phyloP scores from a whole-genome alignment of 2,329 filamentous ascomycete genomes.

The Claviceps fusiformis region DNA sequence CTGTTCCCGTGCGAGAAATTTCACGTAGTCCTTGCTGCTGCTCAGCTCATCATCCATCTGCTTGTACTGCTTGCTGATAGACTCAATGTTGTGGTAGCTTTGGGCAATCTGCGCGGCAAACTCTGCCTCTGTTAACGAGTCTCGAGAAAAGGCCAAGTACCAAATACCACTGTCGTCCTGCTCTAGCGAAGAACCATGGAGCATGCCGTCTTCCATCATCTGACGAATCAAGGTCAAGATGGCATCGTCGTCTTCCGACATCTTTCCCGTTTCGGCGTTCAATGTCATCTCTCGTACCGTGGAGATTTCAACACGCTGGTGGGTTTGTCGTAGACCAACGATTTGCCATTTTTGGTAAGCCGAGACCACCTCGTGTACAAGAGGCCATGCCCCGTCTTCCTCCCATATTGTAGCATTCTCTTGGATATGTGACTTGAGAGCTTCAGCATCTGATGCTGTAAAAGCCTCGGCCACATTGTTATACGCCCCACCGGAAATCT shows the following conservation, averaged over 20 bases:
- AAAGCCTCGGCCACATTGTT: slow-evolving; percentile 57
- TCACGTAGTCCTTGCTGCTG: slow-evolving; percentile 43
- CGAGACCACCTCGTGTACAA: slow-evolving; percentile 55
- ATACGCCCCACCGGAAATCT: slow-evolving; percentile 54
- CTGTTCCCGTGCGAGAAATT: slow-evolving; percentile 30
- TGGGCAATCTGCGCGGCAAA: slow-evolving; percentile 33
- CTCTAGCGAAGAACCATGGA: slow-evolving; percentile 38
- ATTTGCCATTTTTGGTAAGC: slow-evolving; percentile 68
- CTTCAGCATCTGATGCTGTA: slow-evolving; percentile 35
- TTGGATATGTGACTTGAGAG: slow-evolving; percentile 51
- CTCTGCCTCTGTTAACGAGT: slow-evolving; percentile 33
- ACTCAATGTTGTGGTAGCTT: slow-evolving; percentile 28
- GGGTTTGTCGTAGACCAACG: slow-evolving; percentile 57
- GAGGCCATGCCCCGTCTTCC: slow-evolving; percentile 57
- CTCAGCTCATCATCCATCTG: slow-evolving; percentile 40
- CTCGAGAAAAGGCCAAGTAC: slow-evolving; percentile 37
- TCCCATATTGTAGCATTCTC: slow-evolving; percentile 45
- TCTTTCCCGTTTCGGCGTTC: slow-evolving; percentile 37
- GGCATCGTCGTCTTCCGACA: slow-evolving; percentile 28
- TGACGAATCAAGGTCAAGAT: slow-evolving; percentile 32
- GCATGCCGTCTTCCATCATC: slow-evolving; percentile 42
- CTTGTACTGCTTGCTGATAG: slow-evolving; percentile 33
- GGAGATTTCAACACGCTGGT: slow-evolving; percentile 43
- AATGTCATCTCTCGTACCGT: slow-evolving; percentile 38
- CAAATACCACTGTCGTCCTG: slow-evolving; percentile 24